A percentile compares a stretch with the other conserved stretches of the same genome.
Evolutionary conservation across 2,329 filamentous ascomycete genomes (phyloP).

Genomic region (Colletotrichum sp.): DNA sequence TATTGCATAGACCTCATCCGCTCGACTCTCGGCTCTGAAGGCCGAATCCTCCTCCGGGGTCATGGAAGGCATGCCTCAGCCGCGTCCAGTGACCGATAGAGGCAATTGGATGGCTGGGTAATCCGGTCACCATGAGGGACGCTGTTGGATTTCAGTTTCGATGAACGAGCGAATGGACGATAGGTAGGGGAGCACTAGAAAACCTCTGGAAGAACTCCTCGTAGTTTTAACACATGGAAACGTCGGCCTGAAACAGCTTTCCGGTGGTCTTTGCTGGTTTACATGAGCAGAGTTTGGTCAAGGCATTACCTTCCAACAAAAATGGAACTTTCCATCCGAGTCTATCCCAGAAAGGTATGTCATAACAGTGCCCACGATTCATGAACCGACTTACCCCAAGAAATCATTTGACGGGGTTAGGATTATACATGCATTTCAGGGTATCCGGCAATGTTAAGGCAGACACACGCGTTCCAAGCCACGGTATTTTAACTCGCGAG

Average conservation of each 20-base stretch:
- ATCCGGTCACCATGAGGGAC: neutral
- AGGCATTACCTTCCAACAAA: neutral
- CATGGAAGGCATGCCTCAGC: conserved; percentile 1
- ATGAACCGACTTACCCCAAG: neutral
- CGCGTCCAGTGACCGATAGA: neutral
- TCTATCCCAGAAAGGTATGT: neutral
- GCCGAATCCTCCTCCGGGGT: neutral
- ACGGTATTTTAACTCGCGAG: neutral
- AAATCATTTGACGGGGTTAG: neutral
- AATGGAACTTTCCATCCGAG: neutral
- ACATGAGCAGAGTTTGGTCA: neutral
- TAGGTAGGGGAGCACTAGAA: neutral
- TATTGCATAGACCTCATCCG: neutral
- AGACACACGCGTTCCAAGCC: neutral
- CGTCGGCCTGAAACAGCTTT: neutral
- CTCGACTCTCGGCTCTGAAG: conserved; percentile 4
- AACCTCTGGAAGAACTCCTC: neutral
- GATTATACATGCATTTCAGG: neutral
- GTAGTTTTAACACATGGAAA: neutral
- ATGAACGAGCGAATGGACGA: neutral
- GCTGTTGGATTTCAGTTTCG: neutral
- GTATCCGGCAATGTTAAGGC: neutral
- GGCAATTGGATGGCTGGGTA: neutral
- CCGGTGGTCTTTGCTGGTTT: neutral
- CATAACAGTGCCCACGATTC: neutral